Evolutionary conservation across 129 eudicot genomes (phyloP), one percentile per base, ranked within the genome.

Genomic region (Silybum marianum): DNA sequence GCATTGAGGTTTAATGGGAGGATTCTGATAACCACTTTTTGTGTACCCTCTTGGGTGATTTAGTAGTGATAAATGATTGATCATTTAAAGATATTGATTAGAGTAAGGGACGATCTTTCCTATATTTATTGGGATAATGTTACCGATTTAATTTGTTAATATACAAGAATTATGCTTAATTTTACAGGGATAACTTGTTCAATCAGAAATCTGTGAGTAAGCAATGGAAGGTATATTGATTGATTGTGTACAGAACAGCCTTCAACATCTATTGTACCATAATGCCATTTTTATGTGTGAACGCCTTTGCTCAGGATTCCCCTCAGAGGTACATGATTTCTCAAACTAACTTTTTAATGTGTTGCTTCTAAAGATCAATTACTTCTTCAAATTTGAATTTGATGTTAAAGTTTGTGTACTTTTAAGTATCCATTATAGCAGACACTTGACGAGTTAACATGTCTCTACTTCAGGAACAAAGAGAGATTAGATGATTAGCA

Each of bases 231-330:
- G 82, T 3, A 81, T 91, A 76, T 82, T 91, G 19, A 79, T 76
- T 10, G 91, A 88, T 30, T 84, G 87, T 48, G 93, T 91, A 34
- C 83, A 85, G 26, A 87, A 86, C 78, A 89, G 89, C 69, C 71
- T 91, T 21, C 87, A 85, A 71, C 85, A 87, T 76, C 83, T 91
- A 9, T 75, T 89, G 84, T 69, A 87, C 62, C 86, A 84, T 1
- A 91, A 91, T 70, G 91, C 97, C 73, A 86, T 91, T 72, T 91
- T 91, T 84, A 75, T 91, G 85, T 86, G 93, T 78, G 90, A 91
- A 71, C 97, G 97, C 46, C 93, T 91, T 67, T 91, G 97, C 62
- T 90, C 97, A 7, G 90, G 89, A 81, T 91, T 91, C 73, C 91
- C 93, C 39, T 79, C 97, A 4, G 97, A 91, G 93, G 97, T 91